Conservation (phyloP, 345 rosid species). For the Salix dunnii region DNA sequence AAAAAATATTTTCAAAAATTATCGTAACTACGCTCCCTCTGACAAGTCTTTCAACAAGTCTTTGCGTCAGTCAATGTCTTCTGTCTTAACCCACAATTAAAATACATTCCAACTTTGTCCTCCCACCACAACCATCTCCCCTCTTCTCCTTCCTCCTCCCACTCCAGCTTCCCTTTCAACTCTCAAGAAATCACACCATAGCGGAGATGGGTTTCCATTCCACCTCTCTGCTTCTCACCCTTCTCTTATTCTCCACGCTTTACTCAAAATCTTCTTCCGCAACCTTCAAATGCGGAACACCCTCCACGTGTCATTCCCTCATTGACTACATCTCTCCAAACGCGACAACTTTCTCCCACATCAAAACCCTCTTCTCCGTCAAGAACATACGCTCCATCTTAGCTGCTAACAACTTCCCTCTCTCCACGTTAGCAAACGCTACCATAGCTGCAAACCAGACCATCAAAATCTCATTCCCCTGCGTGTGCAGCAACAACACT, state of each 20-base stretch:
- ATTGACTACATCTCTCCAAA: constrained; percentile 23
- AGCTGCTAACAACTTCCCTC: constrained; percentile 26
- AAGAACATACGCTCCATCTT: constrained; percentile 21
- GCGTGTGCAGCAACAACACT: constrained; percentile 20
- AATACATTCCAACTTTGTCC: background rate
- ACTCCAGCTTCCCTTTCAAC: background rate
- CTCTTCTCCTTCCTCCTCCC: background rate
- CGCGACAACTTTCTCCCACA: constrained; percentile 11
- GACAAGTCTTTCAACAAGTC: no score
- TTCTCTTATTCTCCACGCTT: background rate
- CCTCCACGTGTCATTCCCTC: constrained; percentile 16
- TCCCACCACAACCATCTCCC: background rate
- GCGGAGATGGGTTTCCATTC: background rate
- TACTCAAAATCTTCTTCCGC: constrained; percentile 1
- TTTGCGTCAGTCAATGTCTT: background rate
- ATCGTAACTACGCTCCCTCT: no score
- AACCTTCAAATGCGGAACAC: constrained; percentile 13
- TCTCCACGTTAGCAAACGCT: constrained; percentile 15
- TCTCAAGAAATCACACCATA: background rate
- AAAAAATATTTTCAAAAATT: no score
- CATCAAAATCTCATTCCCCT: constrained; percentile 22
- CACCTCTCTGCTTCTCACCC: constrained; percentile 3
- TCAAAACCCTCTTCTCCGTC: constrained; percentile 24
- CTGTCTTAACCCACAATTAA: background rate
- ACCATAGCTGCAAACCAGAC: constrained; percentile 12